phyloP scores from a whole-genome alignment of 331 rosid species.

The Rosa hybrid region DNA sequence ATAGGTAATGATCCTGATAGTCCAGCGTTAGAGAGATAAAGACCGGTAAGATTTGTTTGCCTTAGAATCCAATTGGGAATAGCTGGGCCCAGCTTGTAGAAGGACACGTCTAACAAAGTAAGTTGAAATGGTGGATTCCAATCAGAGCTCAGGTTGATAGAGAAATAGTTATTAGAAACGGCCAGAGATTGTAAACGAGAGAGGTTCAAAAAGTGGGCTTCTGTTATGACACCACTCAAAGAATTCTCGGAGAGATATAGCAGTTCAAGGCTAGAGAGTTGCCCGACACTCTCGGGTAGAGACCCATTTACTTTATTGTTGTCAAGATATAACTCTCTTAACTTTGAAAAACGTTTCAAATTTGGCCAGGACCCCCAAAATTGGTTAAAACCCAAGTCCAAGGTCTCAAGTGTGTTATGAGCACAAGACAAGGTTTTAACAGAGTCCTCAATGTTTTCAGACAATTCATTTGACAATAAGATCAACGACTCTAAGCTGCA shows the following conservation, averaged over 20 bases:
- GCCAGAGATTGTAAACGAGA: rapidly evolving
- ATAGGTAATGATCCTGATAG: no score
- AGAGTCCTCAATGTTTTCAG: background rate
- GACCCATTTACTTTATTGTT: background rate
- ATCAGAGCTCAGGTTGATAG: background rate
- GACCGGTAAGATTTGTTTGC: background rate
- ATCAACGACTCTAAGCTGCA: background rate
- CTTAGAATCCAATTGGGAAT: background rate
- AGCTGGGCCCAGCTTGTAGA: background rate
- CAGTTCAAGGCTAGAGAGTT: background rate
- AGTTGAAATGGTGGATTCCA: background rate
- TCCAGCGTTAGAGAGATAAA: background rate
- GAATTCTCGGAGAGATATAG: background rate
- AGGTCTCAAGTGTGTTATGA: background rate
- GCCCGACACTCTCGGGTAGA: background rate
- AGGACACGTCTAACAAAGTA: rapidly evolving
- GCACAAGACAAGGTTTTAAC: background rate
- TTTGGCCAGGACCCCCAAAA: background rate
- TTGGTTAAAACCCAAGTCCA: rapidly evolving
- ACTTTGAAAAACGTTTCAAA: background rate
- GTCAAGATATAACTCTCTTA: rapidly evolving
- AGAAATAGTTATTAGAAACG: background rate
- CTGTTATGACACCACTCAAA: background rate
- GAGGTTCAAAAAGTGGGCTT: background rate
- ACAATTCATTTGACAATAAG: rapidly evolving